phyloP scores from a whole-genome alignment of 106 monocot genomes.

The Agapanthus africanus region DNA sequence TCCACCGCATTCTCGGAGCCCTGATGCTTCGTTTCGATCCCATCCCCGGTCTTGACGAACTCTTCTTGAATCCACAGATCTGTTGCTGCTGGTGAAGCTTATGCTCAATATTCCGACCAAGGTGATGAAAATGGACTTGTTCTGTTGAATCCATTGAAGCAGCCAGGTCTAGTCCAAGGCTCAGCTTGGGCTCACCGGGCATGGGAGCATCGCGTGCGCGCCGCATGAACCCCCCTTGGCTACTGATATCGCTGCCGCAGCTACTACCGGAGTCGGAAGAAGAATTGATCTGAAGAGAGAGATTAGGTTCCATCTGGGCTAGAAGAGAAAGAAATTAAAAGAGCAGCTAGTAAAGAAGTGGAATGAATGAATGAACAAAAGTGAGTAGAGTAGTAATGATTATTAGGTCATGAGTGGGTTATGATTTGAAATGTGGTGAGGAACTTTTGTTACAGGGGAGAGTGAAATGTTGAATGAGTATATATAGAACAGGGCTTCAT shows the following conservation, averaged over 20 bases:
- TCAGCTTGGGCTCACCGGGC: conserved; percentile 10
- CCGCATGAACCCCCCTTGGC: no score
- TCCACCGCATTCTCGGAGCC: conserved; percentile 78
- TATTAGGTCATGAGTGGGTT: conserved; percentile 23
- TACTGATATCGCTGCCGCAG: background rate
- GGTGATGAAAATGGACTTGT: background rate
- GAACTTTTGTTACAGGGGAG: no score
- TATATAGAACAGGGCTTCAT: no score
- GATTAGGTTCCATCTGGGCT: background rate
- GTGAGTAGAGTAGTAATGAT: background rate
- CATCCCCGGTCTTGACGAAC: conserved; percentile 8
- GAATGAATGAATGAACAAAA: background rate
- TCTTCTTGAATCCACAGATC: conserved; percentile 30
- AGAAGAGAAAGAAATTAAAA: background rate
- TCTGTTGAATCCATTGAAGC: background rate
- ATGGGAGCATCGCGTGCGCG: background rate
- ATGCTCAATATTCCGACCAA: conserved; percentile 7
- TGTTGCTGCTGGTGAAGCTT: conserved; percentile 24
- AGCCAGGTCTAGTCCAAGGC: background rate
- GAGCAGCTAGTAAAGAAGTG: background rate
- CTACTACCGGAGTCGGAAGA: background rate
- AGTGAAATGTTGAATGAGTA: no score
- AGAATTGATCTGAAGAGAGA: conserved; percentile 13
- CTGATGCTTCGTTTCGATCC: conserved; percentile 38
- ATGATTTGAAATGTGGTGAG: conserved; percentile 3